Conservation (phyloP, 345 rosid genomes). For the Salix arbutifolia region DNA sequence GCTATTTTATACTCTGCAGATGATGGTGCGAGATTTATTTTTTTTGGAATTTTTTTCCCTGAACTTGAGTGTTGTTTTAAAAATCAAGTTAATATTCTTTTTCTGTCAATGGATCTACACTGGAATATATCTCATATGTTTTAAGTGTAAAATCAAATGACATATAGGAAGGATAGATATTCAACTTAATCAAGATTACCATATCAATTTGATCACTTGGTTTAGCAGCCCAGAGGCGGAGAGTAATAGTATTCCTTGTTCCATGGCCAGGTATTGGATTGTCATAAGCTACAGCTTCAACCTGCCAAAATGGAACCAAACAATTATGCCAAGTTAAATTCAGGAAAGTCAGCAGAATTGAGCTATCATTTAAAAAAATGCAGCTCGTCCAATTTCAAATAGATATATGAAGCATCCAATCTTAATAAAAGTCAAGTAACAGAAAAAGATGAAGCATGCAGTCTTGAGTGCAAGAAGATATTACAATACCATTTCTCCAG, state of each 20-base stretch:
- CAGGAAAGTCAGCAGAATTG: neutral
- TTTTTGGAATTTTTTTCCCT: no score
- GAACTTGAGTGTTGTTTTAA: neutral
- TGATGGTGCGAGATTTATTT: no score
- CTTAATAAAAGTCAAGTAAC: neutral
- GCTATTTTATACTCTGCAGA: neutral
- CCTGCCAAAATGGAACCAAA: conserved; percentile 26
- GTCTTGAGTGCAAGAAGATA: neutral
- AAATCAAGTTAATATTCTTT: neutral
- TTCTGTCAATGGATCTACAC: neutral
- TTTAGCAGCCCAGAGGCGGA: conserved; percentile 53
- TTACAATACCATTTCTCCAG: conserved; percentile 34
- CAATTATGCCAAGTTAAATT: neutral
- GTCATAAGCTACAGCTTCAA: conserved; percentile 54
- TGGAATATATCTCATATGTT: neutral
- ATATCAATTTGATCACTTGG: conserved; percentile 42
- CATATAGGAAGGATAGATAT: neutral
- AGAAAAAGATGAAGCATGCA: neutral
- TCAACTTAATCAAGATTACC: conserved; percentile 24
- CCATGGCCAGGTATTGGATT: conserved; percentile 53
- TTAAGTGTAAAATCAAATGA: neutral
- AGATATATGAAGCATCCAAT: neutral
- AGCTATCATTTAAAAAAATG: neutral
- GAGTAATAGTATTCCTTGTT: conserved; percentile 45
- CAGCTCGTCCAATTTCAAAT: neutral